A percentile compares a stretch with the other conserved stretches of the same genome.
Evolutionary conservation across 768 basidiomycete genomes (phyloP).

Genomic region (Leccinum imitatum): DNA sequence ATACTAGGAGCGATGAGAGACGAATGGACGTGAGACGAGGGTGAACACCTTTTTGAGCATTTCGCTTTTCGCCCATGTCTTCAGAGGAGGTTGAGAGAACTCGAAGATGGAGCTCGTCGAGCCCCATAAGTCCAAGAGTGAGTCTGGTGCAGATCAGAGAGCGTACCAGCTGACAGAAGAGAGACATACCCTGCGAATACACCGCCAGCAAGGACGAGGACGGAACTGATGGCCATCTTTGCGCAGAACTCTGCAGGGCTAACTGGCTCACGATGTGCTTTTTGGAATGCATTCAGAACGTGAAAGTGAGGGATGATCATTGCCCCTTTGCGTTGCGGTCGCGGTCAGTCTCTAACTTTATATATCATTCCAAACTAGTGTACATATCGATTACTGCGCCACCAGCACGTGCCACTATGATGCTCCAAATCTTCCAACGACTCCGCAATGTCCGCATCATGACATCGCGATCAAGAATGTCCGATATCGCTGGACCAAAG

Average conservation of each 20-base stretch:
- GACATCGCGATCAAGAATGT: constrained; percentile 1
- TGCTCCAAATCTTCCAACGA: background rate
- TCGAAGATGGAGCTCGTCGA: constrained; percentile 87
- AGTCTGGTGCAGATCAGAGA: constrained; percentile 45
- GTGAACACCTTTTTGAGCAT: constrained; percentile 64
- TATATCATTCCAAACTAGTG: background rate
- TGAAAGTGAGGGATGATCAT: background rate
- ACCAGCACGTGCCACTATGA: background rate
- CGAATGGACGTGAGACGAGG: background rate
- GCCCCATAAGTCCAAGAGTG: constrained; percentile 91
- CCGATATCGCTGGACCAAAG: constrained; percentile 10
- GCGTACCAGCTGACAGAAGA: background rate
- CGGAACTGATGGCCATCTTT: constrained; percentile 64
- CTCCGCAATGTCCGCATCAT: constrained; percentile 1
- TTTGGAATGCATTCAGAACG: background rate
- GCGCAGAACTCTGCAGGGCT: constrained; percentile 72
- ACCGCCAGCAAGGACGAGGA: constrained; percentile 81
- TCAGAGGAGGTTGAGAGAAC: constrained; percentile 83
- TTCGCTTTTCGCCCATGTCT: constrained; percentile 60
- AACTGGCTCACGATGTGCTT: constrained; percentile 25
- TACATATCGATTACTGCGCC: too few species aligned
- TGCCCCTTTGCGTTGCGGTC: background rate
- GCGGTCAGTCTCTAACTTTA: background rate
- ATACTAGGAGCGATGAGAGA: constrained; percentile 37
- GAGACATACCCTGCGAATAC: constrained; percentile 80